Percentiles rank a stretch among this genome's conserved stretches.
Conservation (phyloP, 2,329 filamentous ascomycete species). For the Nothomitra cinnamomea region DNA sequence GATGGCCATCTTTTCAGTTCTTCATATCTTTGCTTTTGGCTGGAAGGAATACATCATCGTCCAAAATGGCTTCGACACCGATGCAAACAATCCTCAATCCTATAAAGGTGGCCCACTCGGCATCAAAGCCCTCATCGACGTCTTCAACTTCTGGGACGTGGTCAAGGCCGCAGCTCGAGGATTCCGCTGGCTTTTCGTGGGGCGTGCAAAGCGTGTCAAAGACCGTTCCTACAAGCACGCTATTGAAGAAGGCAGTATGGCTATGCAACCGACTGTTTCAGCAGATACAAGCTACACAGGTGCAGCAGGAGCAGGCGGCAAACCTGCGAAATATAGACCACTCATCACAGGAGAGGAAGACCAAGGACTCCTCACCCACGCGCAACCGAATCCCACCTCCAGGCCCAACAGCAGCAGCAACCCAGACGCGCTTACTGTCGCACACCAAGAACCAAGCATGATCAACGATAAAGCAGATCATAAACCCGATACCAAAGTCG, state of each 20-base stretch:
- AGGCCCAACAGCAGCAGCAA: background rate
- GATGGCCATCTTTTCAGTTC: slow-evolving; percentile 62
- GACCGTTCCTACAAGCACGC: background rate
- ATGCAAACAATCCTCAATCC: slow-evolving; percentile 16
- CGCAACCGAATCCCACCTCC: background rate
- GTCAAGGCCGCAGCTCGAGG: slow-evolving; percentile 63
- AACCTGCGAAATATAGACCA: background rate
- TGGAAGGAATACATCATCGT: slow-evolving; percentile 45
- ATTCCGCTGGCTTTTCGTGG: slow-evolving; percentile 65
- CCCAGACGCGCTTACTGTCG: background rate
- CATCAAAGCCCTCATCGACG: slow-evolving; percentile 47
- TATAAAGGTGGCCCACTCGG: slow-evolving; percentile 47
- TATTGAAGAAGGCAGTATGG: background rate
- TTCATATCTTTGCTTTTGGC: slow-evolving; percentile 72
- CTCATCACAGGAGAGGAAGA: background rate
- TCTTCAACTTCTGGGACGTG: slow-evolving; percentile 69
- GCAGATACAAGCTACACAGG: background rate
- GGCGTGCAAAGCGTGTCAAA: slow-evolving; percentile 24
- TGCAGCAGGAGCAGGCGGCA: background rate
- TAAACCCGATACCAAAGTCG: background rate
- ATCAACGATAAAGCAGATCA: background rate
- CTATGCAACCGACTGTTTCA: background rate
- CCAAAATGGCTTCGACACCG: background rate
- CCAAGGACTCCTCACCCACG: background rate
- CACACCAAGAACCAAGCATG: background rate